phyloP scores from a whole-genome alignment of 2,329 filamentous ascomycete genomes.

The Monilinia fructicola region DNA sequence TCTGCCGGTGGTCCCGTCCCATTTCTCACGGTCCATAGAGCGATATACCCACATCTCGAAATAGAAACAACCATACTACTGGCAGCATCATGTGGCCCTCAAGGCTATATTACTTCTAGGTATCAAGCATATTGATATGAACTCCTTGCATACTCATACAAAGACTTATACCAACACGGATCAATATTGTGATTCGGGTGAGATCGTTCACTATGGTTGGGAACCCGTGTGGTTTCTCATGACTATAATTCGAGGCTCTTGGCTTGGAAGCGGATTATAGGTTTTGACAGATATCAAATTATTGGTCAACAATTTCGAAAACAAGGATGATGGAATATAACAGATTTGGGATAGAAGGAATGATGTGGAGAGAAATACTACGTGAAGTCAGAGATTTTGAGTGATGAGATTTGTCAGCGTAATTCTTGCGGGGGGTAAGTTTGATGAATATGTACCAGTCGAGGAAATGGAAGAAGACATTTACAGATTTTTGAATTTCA shows the following conservation, averaged over 20 bases:
- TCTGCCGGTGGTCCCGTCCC: background rate
- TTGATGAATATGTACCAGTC: background rate
- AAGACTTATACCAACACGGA: background rate
- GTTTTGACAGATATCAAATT: too few species aligned
- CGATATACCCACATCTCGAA: too few species aligned
- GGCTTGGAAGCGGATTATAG: too few species aligned
- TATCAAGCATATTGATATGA: background rate
- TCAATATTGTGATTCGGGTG: too few species aligned
- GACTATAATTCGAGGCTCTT: too few species aligned
- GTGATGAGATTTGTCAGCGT: background rate
- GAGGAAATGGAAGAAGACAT: background rate
- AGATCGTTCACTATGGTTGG: too few species aligned
- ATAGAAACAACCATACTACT: too few species aligned
- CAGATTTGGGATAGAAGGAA: too few species aligned
- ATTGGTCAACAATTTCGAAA: too few species aligned
- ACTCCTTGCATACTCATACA: background rate
- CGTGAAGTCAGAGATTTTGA: background rate
- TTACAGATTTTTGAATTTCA: background rate
- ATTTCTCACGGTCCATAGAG: background rate
- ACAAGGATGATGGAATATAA: too few species aligned
- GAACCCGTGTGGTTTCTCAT: too few species aligned
- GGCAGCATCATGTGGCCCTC: background rate
- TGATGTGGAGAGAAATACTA: background rate
- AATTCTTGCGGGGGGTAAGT: too few species aligned
- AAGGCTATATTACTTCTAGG: background rate